These are phyloP conservation scores for Jasminum sambac DNA, from an alignment of 257 asterid genomes.

Conservation along the genomic window DNA sequence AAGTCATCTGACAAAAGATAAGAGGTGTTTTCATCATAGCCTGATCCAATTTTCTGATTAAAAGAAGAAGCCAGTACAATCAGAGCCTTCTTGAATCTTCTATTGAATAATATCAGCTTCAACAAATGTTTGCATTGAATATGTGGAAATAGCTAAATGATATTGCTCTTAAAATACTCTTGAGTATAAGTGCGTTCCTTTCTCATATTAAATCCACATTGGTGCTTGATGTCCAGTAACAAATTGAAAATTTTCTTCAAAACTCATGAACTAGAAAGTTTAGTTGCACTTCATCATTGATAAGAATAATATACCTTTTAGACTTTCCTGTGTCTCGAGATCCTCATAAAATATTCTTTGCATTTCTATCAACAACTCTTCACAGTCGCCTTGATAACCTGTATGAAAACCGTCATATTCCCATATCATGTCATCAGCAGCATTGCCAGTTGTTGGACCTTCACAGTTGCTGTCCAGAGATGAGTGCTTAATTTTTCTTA, in stretches of 20 bases:
- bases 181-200: background rate
- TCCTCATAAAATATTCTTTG: constrained; percentile 90
- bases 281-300: background rate
- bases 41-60: background rate
- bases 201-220: constrained; percentile 9
- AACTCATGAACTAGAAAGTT: background rate
- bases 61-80: background rate
- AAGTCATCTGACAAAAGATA: background rate
- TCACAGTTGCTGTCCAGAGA: constrained; percentile 33
- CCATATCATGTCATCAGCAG: constrained; percentile 73
- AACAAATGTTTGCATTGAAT: constrained; percentile 8
- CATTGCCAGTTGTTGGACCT: constrained; percentile 26
- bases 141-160: constrained; percentile 5
- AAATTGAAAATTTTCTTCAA: constrained; percentile 17
- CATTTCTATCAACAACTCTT: constrained; percentile 83
- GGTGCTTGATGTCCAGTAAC: background rate
- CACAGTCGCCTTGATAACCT: constrained; percentile 74
- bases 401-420: constrained; percentile 77
- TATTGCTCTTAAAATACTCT: constrained; percentile 3
- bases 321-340: constrained; percentile 44
- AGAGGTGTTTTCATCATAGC: background rate
- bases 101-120: background rate
- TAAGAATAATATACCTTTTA: constrained; percentile 42
- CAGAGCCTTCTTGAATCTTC: background rate
- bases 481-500: constrained; percentile 57